Evolutionary conservation across 2,329 filamentous ascomycete genomes (phyloP).

Genomic region (Thermoascus crustaceus): DNA sequence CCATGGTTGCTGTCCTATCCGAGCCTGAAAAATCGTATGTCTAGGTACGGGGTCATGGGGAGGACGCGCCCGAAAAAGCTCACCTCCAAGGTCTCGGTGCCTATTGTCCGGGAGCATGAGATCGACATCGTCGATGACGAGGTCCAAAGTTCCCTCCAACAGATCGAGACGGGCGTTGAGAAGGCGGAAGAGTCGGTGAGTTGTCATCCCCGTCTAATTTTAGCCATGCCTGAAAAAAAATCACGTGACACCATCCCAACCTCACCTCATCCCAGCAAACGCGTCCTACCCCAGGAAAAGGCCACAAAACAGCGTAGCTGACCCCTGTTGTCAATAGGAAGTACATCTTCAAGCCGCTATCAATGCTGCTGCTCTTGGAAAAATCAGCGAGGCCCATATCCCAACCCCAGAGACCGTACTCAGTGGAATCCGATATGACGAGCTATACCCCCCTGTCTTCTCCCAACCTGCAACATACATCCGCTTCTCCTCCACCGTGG

Average conservation of each 20-base stretch:
- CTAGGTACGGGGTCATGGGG: constrained; percentile 38
- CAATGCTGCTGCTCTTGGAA: constrained; percentile 53
- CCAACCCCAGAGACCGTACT: constrained; percentile 58
- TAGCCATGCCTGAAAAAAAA: constrained; percentile 24
- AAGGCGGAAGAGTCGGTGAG: constrained; percentile 95
- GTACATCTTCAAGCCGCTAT: constrained; percentile 88
- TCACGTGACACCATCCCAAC: constrained; percentile 32
- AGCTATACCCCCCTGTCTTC: constrained; percentile 72
- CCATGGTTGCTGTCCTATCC: constrained; percentile 31
- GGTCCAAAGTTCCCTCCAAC: constrained; percentile 69
- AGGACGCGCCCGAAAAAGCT: constrained; percentile 60
- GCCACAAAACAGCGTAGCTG: constrained; percentile 13
- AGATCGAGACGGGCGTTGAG: constrained; percentile 92
- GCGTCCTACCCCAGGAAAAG: constrained; percentile 7
- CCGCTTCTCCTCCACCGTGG: constrained; percentile 94
- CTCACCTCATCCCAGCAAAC: constrained; percentile 22
- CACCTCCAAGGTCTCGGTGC: constrained; percentile 79
- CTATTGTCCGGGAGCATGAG: constrained; percentile 81
- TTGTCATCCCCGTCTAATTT: constrained; percentile 34
- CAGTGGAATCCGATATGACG: constrained; percentile 71
- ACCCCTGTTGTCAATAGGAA: constrained; percentile 53
- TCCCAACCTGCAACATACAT: constrained; percentile 87
- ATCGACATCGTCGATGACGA: constrained; percentile 85
- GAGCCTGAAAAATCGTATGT: constrained; percentile 36
- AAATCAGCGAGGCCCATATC: constrained; percentile 57